Conservation (phyloP, 768 basidiomycete genomes). For the Mycena haematopus region DNA sequence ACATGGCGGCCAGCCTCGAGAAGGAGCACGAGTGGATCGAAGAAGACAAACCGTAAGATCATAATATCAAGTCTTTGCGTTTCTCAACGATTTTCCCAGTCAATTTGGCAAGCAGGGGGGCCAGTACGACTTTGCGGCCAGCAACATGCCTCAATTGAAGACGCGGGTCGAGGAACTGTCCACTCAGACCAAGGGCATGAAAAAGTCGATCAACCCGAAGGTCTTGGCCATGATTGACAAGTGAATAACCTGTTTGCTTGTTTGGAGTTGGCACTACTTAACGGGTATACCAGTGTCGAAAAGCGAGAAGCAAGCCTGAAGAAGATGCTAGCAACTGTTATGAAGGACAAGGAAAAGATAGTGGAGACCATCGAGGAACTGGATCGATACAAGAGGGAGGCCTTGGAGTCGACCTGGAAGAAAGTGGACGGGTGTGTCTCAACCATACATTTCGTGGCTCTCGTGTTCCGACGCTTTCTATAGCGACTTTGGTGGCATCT, state of each 20-base stretch:
- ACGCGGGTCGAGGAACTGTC: constrained; percentile 79
- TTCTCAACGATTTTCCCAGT: constrained; percentile 44
- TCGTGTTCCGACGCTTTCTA: not conserved
- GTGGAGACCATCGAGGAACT: constrained; percentile 92
- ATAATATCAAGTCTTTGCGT: not conserved
- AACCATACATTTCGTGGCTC: not conserved
- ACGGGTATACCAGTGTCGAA: constrained; percentile 71
- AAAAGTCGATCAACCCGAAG: constrained; percentile 95
- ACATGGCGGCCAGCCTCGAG: constrained; percentile 70
- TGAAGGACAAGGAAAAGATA: constrained; percentile 94
- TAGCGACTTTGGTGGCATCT: constrained; percentile 96
- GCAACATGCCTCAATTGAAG: constrained; percentile 65
- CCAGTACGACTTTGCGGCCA: constrained; percentile 77
- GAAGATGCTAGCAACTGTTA: constrained; percentile 87
- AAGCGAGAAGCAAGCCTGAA: constrained; percentile 87
- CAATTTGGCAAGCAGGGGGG: constrained; percentile 84
- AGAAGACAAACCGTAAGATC: constrained; percentile 77
- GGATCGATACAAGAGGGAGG: constrained; percentile 93
- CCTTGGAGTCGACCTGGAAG: constrained; percentile 93
- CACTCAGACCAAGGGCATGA: constrained; percentile 81
- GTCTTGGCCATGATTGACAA: constrained; percentile 96
- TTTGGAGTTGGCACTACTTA: not conserved
- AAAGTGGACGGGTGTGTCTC: constrained; percentile 85
- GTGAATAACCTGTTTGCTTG: constrained; percentile 50
- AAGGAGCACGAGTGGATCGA: constrained; percentile 87